These are phyloP conservation scores for Bryum argenteum DNA, from an alignment of 225 moss, liverwort and hornwort species.

Conservation along the genomic window DNA sequence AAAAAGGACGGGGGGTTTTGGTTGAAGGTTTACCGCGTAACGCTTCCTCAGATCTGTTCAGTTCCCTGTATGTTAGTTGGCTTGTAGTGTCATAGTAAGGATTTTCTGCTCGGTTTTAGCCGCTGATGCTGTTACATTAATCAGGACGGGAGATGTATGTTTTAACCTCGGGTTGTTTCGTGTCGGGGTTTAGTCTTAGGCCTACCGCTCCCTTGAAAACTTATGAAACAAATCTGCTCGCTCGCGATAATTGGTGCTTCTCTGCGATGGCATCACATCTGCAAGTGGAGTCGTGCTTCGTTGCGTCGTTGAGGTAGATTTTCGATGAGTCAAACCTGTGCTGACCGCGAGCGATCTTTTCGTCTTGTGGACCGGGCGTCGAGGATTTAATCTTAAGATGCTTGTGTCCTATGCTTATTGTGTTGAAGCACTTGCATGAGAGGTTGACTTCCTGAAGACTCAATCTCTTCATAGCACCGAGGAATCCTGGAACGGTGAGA, in stretches of 20 bases:
- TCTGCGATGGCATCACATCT: background rate
- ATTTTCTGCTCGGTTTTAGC: background rate
- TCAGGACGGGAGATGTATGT: background rate
- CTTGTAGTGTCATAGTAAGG: background rate
- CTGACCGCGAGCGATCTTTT: background rate
- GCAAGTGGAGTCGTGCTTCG: background rate
- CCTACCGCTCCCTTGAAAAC: background rate
- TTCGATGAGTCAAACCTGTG: background rate
- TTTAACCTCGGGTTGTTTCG: conserved; percentile 6
- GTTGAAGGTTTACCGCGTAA: conserved; percentile 34
- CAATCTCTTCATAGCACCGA: too few relatives aligned
- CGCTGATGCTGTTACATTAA: background rate
- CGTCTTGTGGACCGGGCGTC: background rate
- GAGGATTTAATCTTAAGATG: background rate
- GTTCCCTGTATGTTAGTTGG: conserved; percentile 11
- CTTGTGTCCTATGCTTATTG: background rate
- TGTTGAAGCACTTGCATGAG: too few relatives aligned
- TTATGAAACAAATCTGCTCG: background rate
- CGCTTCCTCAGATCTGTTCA: conserved; percentile 34
- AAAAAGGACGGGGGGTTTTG: conserved; percentile 35
- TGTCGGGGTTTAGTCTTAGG: conserved; percentile 36
- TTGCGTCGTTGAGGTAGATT: background rate
- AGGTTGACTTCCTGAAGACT: too few relatives aligned
- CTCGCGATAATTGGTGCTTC: too few relatives aligned
- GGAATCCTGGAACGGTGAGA: too few relatives aligned